Base-by-base conservation (phyloP, 345 rosid species). In the Citrus reticulata region DNA sequence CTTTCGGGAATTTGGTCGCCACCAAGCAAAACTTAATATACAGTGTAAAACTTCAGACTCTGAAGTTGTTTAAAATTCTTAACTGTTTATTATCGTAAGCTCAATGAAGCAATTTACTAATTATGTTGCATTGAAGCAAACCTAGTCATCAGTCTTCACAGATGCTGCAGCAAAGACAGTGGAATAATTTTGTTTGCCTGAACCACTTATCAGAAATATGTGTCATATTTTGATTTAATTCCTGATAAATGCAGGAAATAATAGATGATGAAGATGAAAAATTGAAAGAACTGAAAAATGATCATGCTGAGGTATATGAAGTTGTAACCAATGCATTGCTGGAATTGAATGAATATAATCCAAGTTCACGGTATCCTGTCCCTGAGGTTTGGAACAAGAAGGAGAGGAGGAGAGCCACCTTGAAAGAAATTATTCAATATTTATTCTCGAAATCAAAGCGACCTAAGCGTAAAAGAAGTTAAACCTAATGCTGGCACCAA, bases 341-440 rank as follows among this genome's bases (percentile, higher is more conserved):
- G 85, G 85, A 85, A 76, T 6, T 82, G 79, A 74, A 82, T 65
- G 76, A 80, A 68, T 78, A 80, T 72, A 85, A 85, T 58, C 76
- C 83, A 1, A 82, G 84, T 72, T 80, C 84, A 25, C 57, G 78
- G 35, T 82, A 77, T 70, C 20, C 27, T 8, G 80, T 80, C 2
- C 66, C 62, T n/a, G 87, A 82, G 69, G 1, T 80, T n/a, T 85
- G 88, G 88, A 80, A 82, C 62, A 2, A 49, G 2, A 78, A 82
- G 73, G 85, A 80, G 59, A 72, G 39, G 30, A 80, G 77, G 73
- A 82, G 29, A 32, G 88, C 84, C 7, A 82, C 76, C 7, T 11
- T 80, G 80, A 75, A 85, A 68, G 78, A 85, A 55, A 49, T 82
- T 7, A 22, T 80, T n/a, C 51, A 77, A 25, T 85, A 70, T 64